These are phyloP conservation scores for Adansonia digitata DNA, from an alignment of 345 rosid species.

Conservation along the genomic window DNA sequence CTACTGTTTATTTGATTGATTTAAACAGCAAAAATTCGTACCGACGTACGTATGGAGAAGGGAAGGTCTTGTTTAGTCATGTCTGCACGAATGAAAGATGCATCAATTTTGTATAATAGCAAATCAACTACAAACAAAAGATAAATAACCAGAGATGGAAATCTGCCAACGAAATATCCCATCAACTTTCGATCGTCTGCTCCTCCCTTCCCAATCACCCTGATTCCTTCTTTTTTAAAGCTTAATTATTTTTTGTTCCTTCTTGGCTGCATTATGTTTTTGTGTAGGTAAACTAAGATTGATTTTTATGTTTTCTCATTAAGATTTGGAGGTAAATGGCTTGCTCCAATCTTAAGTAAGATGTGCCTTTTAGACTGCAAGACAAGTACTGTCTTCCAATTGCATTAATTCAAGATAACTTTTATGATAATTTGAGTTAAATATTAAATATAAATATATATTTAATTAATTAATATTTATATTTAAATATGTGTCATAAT, in stretches of 20 bases:
- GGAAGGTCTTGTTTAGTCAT: constrained; percentile 13
- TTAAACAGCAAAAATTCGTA: constrained; percentile 11
- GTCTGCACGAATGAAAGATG: constrained; percentile 7
- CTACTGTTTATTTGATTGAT: constrained; percentile 19
- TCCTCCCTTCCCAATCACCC: not conserved
- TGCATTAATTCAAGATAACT: too few relatives aligned
- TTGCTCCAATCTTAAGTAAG: too few relatives aligned
- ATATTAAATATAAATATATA: too few relatives aligned
- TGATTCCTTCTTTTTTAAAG: too few relatives aligned
- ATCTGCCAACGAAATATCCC: constrained; percentile 20
- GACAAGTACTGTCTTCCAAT: too few relatives aligned
- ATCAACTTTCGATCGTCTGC: not conserved
- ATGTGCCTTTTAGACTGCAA: too few relatives aligned
- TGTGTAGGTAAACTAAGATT: too few relatives aligned
- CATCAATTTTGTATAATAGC: constrained; percentile 7
- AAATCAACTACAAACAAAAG: not conserved
- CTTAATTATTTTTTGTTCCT: not conserved
- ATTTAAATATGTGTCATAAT: too few relatives aligned
- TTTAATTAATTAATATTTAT: too few relatives aligned
- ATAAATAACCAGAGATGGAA: not conserved
- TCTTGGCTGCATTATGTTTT: not conserved
- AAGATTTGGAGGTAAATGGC: too few relatives aligned
- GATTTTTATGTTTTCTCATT: not conserved
- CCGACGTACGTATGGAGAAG: not conserved
- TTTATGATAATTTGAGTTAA: too few relatives aligned